These are phyloP conservation scores for Penstemon barbatus DNA, from an alignment of 257 asterid species.

Conservation along the genomic window DNA sequence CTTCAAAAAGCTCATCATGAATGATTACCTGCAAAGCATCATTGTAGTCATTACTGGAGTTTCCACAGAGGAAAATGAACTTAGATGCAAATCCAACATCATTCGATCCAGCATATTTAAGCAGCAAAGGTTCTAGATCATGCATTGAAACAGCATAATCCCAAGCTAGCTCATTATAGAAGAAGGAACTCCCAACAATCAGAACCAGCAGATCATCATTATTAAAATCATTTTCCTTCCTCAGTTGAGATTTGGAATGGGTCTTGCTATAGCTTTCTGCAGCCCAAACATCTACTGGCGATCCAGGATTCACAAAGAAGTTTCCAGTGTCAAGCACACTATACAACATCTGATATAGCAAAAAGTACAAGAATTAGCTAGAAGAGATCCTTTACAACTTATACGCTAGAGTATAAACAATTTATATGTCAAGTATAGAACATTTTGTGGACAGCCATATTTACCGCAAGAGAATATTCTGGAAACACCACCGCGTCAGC, in stretches of 20 bases:
- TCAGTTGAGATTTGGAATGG: slow-evolving; percentile 72
- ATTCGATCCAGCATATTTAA: slow-evolving; percentile 61
- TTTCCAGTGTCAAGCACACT: slow-evolving; percentile 95
- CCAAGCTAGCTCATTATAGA: slow-evolving; percentile 76
- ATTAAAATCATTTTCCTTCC: slow-evolving; percentile 73
- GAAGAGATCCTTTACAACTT: slow-evolving; percentile 17
- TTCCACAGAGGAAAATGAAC: slow-evolving; percentile 80
- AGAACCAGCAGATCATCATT: slow-evolving; percentile 73
- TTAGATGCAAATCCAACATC: slow-evolving; percentile 52
- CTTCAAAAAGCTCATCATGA: slow-evolving; percentile 8
- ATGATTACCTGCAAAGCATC: slow-evolving; percentile 76
- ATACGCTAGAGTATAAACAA: background rate
- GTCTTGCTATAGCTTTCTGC: slow-evolving; percentile 80
- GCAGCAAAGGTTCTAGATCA: slow-evolving; percentile 75
- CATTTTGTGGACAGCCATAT: slow-evolving; percentile 25
- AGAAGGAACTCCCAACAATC: slow-evolving; percentile 86
- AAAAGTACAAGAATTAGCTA: slow-evolving; percentile 39
- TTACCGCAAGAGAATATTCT: slow-evolving; percentile 85
- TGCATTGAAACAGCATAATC: slow-evolving; percentile 75
- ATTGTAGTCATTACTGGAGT: slow-evolving; percentile 68
- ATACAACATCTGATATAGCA: slow-evolving; percentile 85
- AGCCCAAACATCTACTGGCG: slow-evolving; percentile 91
- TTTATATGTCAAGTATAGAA: slow-evolving; percentile 19
- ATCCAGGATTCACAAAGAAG: slow-evolving; percentile 97
- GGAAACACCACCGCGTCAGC: slow-evolving; percentile 92